These are phyloP conservation scores for Hypocreales sp. DNA, from an alignment of 2,329 filamentous ascomycete species.

Conservation along the genomic window DNA sequence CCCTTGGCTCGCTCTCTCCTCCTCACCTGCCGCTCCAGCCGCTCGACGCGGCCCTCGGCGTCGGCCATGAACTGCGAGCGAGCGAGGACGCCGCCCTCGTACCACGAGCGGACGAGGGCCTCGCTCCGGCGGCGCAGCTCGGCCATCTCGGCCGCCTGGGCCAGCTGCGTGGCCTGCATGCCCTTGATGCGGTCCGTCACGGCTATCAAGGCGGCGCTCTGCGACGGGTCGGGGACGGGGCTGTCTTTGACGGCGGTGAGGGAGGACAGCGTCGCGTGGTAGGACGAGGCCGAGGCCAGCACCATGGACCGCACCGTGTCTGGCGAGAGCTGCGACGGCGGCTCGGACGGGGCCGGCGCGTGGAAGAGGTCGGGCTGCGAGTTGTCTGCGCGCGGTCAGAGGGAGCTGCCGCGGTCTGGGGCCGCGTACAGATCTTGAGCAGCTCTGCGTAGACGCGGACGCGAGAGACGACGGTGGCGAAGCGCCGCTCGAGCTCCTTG, in stretches of 20 bases:
- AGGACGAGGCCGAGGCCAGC: slow-evolving; percentile 39
- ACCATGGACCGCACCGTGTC: slow-evolving; percentile 38
- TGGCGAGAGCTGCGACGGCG: slow-evolving; percentile 33
- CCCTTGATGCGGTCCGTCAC: slow-evolving; percentile 47
- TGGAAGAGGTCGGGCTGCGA: slow-evolving; percentile 40
- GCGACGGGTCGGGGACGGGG: slow-evolving; percentile 37
- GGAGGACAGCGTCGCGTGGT: slow-evolving; percentile 38
- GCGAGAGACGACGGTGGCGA: slow-evolving; percentile 30
- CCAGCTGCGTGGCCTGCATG: slow-evolving; percentile 41
- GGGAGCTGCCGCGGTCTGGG: not conserved
- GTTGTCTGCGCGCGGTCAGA: slow-evolving; percentile 24
- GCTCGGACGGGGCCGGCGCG: slow-evolving; percentile 24
- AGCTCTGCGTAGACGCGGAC: slow-evolving; percentile 43
- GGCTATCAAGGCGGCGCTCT: slow-evolving; percentile 39
- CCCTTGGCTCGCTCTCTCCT: slow-evolving; percentile 45
- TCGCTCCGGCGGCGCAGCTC: slow-evolving; percentile 50
- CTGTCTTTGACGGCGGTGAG: slow-evolving; percentile 41
- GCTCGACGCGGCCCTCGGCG: slow-evolving; percentile 51
- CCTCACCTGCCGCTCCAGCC: slow-evolving; percentile 48
- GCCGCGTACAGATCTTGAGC: slow-evolving; percentile 39
- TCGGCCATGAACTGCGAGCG: slow-evolving; percentile 55
- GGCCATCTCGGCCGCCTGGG: slow-evolving; percentile 46
- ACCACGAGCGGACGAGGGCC: slow-evolving; percentile 50
- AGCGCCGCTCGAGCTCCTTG: slow-evolving; percentile 36
- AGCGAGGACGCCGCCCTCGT: slow-evolving; percentile 54